Evolutionary conservation across 768 basidiomycete species (phyloP).

Genomic region (Tubosaeta sp.): DNA sequence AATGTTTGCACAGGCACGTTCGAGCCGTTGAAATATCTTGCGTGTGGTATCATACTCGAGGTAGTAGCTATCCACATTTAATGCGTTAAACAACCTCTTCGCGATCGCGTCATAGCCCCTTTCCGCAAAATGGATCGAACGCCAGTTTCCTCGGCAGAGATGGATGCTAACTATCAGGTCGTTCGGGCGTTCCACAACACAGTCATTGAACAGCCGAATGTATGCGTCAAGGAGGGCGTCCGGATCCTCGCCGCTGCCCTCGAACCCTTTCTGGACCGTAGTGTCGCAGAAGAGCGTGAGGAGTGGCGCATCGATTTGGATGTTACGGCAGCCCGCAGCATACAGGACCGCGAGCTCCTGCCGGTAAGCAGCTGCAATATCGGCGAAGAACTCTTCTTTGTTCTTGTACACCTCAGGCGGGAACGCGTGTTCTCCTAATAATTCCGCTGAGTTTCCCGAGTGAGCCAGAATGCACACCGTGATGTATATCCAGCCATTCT

Average conservation of each 20-base stretch:
- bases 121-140: slow-evolving; percentile 38
- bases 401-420: slow-evolving; percentile 15
- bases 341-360: too few species aligned
- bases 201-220: slow-evolving; percentile 38
- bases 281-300: slow-evolving; percentile 65
- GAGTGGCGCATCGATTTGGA: slow-evolving; percentile 46
- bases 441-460: background rate
- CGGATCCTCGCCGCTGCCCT: slow-evolving; percentile 57
- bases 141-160: slow-evolving; percentile 39
- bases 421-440: slow-evolving; percentile 22
- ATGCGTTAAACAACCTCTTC: slow-evolving; percentile 40
- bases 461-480: slow-evolving; percentile 36
- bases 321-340: too few species aligned
- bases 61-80: slow-evolving; percentile 43
- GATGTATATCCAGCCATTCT: slow-evolving; percentile 66
- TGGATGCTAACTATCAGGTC: slow-evolving; percentile 42
- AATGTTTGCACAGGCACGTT: too few species aligned
- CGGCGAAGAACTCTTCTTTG: slow-evolving; percentile 43
- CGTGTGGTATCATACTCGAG: slow-evolving; percentile 48
- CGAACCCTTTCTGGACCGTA: slow-evolving; percentile 45
- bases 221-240: slow-evolving; percentile 64
- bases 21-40: too few species aligned
- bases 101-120: slow-evolving; percentile 45
- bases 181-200: too few species aligned
- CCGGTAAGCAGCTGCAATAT: slow-evolving; percentile 33